Evolutionary conservation across 1,139 yeast genomes (phyloP), one percentile per base, ranked within the genome.

Genomic region (Geotrichum fermentans): DNA sequence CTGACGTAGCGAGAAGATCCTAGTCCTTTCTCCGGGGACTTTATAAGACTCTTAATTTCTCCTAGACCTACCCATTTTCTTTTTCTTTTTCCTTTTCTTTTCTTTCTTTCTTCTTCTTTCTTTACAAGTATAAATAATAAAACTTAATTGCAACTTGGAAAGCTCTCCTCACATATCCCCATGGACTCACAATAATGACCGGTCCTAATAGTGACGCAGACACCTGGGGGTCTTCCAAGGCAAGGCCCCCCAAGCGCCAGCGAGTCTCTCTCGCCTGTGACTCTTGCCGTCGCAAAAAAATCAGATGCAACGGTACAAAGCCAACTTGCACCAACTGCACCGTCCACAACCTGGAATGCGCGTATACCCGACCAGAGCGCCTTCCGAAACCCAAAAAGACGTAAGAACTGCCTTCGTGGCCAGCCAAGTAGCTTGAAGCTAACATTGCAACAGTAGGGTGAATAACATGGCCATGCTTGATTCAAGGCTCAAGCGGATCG

Each of bases 291-390:
- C 70, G 75, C 51, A 69, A 79, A 50, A 85, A 85, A 63, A 77
- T 82, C 45, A 83, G 84, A 60, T 87, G 95, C 61, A 84, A 83
- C 59, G 95, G 87, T 56, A 58, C 50, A 22, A 78, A 80, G 55
- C 95, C 95, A 0, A 55, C 63, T 0, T 86, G 95, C 59, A 65
- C 76, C 1, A 73, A 77, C 55, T 87, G 95, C 61, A 45, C 65
- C 3, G 78, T 76, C 50, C 67, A 75, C 1, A 64, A 67, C 2
- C 58, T 54, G 30, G 58, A 67, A 11, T 67, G 71, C 45, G 54
- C 58, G 17, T 65, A 64, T 49, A 61, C 68, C 4, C 59, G 56
- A 36, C 52, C 57, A 24, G 63, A 62, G 37, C 61, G 63, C 46
- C 63, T 61, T 43, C 63, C 66, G 52, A 59, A 41, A 56, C 58